Evolutionary conservation across 2,329 filamentous ascomycete species (phyloP).

Genomic region (Hymenoscyphus fraxineus): DNA sequence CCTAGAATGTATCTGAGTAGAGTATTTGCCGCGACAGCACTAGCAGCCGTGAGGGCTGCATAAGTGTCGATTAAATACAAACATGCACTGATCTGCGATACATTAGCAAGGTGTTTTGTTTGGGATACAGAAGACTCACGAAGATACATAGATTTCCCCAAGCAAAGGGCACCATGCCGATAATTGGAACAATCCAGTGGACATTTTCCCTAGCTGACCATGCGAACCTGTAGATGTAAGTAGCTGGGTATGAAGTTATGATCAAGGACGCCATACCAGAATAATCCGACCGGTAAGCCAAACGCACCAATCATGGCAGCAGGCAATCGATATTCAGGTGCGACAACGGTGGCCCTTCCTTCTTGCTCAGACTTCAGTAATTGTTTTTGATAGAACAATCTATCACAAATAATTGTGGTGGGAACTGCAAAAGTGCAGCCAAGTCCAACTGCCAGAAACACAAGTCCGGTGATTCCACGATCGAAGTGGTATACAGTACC

Average conservation of each 20-base stretch:
- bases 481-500: slow-evolving; percentile 41
- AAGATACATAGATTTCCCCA: slow-evolving; percentile 59
- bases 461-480: slow-evolving; percentile 23
- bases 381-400: slow-evolving; percentile 37
- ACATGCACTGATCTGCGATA: slow-evolving; percentile 3
- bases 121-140: slow-evolving; percentile 30
- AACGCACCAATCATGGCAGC: slow-evolving; percentile 54
- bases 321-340: slow-evolving; percentile 53
- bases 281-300: slow-evolving; percentile 47
- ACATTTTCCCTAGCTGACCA: slow-evolving; percentile 12
- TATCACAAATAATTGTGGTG: slow-evolving; percentile 40
- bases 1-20: slow-evolving; percentile 18
- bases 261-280: slow-evolving; percentile 44
- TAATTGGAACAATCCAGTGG: slow-evolving; percentile 18
- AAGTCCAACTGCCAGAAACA: slow-evolving; percentile 18
- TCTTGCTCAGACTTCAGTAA: neutral
- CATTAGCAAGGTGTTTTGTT: neutral
- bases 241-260: neutral
- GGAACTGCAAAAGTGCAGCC: slow-evolving; percentile 14
- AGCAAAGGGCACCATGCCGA: slow-evolving; percentile 49
- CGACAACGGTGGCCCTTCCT: slow-evolving; percentile 15
- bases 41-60: slow-evolving; percentile 14
- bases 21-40: slow-evolving; percentile 17
- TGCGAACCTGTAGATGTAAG: slow-evolving; percentile 11
- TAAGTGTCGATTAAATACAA: slow-evolving; percentile 18